Percentiles rank a stretch among this genome's conserved stretches.
These are phyloP conservation scores for Hypseocharis bilobata DNA, from an alignment of 441 rosid genomes.

Conservation along the genomic window DNA sequence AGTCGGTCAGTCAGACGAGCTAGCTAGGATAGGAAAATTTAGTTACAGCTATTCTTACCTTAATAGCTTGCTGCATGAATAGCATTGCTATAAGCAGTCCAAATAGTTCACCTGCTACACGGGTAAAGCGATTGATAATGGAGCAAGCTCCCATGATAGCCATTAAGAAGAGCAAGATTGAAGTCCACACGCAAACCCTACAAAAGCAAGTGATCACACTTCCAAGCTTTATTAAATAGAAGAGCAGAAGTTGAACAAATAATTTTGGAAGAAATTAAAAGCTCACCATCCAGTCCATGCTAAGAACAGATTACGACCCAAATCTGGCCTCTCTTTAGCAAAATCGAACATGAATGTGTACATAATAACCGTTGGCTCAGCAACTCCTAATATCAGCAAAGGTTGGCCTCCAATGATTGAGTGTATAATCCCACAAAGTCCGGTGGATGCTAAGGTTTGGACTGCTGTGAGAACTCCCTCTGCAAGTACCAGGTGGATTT, in stretches of 20 bases:
- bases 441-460: constrained; percentile 67
- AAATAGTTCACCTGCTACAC: constrained; percentile 71
- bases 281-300: constrained; percentile 56
- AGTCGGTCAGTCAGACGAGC: no score
- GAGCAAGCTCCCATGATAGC: constrained; percentile 69
- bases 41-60: constrained; percentile 35
- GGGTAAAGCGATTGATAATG: constrained; percentile 66
- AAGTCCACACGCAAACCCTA: constrained; percentile 78
- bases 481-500: constrained; percentile 13
- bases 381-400: constrained; percentile 68
- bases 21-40: no score
- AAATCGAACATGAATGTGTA: constrained; percentile 38
- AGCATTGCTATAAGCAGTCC: constrained; percentile 79
- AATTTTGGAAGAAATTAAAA: constrained; percentile 6
- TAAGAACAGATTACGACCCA: constrained; percentile 58
- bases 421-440: constrained; percentile 62
- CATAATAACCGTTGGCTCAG: constrained; percentile 75
- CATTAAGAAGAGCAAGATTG: constrained; percentile 56
- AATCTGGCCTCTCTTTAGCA: constrained; percentile 48
- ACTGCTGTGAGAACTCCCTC: constrained; percentile 68
- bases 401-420: constrained; percentile 69
- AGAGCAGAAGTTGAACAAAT: constrained; percentile 4
- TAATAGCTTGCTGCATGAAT: constrained; percentile 75
- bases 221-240: background rate
- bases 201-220: constrained; percentile 22